Evolutionary conservation across 2,329 filamentous ascomycete species (phyloP), one percentile per base, ranked within the genome.

Genomic region (Alternaria tenuissima): DNA sequence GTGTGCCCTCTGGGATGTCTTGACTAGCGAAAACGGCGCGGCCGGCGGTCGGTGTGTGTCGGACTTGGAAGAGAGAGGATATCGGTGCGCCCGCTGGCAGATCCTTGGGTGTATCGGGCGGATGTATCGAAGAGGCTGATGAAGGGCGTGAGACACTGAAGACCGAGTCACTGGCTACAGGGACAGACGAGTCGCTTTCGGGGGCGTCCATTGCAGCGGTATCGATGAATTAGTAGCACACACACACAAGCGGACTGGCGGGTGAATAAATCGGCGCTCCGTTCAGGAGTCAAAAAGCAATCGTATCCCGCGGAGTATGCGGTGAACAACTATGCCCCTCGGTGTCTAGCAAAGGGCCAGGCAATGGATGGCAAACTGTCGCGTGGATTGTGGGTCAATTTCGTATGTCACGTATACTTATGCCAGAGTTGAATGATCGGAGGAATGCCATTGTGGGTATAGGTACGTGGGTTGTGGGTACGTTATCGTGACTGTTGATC

Each of bases 11-110:
- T 8, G 76, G 58, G 2, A 84, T 78, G 24, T 64, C 52, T 42
- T 67, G 64, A 4, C 61, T 71, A 4, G 81, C 81, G 59, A 83
- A 80, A 51, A 83, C 79, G 39, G 81, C 82, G 55, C 82, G 77
- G 30, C 82, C 82, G 36, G 80, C 77, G 59, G 72, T 72, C 7
- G 76, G 72, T 8, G 81, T 83, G n/a, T 77, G 64, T 57, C 71
- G 76, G 42, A 83, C 73, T 16, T 72, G 65, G 68, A 81, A 81
- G 22, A 75, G 61, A 1, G 59, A 28, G 0, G 73, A 78, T 12
- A 49, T 59, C 1, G 75, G 75, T 1, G 67, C 68, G 18, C 74
- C 72, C 8, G 56, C 41, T 18, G 73, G 70, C 11, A 66, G 57
- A 6, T 62, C 59, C 52, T 56, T 61, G 18, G 48, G 26, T 9